Conservation (phyloP, 805 yeast genomes). For the Maudiozyma serrabonitensis region DNA sequence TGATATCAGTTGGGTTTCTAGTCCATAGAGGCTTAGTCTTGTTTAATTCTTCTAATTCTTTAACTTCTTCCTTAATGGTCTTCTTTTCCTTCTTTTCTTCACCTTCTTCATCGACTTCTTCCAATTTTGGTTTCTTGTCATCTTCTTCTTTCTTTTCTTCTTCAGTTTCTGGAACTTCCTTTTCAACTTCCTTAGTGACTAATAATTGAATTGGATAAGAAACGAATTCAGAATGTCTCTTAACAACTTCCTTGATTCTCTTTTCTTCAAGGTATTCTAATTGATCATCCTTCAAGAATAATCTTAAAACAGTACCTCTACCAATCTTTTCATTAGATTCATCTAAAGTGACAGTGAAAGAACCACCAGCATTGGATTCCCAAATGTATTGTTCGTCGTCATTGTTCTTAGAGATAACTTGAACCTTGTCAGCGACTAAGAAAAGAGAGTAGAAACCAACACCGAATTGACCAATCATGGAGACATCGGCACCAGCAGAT, state of each 20-base stretch:
- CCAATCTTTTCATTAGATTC: conserved; percentile 74
- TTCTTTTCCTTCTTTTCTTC: conserved; percentile 66
- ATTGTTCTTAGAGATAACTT: conserved; percentile 95
- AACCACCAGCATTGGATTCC: conserved; percentile 99
- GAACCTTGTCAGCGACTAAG: conserved; percentile 98
- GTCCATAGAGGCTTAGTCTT: conserved; percentile 99
- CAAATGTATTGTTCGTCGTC: conserved; percentile 99
- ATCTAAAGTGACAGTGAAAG: conserved; percentile 91
- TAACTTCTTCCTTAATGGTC: conserved; percentile 84
- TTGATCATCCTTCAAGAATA: conserved; percentile 98
- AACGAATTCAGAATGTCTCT: conserved; percentile 98
- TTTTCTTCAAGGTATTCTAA: conserved; percentile 98
- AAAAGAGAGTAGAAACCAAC: conserved; percentile 99
- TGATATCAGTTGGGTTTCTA: conserved; percentile 93
- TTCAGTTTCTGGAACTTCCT: conserved; percentile 76
- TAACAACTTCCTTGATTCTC: conserved; percentile 98
- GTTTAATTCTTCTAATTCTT: conserved; percentile 96
- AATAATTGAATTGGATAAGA: conserved; percentile 98
- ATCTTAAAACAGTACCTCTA: conserved; percentile 93
- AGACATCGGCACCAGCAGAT: conserved; percentile 98
- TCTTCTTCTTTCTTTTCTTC: conserved; percentile 43
- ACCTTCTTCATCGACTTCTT: conserved; percentile 66
- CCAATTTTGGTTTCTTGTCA: conserved; percentile 60
- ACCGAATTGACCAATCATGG: conserved; percentile 99
- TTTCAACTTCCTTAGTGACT: conserved; percentile 97